Evolutionary conservation across 2,329 filamentous ascomycete species (phyloP), one percentile per base, ranked within the genome.

Genomic region (Talaromyces amestolkiae): DNA sequence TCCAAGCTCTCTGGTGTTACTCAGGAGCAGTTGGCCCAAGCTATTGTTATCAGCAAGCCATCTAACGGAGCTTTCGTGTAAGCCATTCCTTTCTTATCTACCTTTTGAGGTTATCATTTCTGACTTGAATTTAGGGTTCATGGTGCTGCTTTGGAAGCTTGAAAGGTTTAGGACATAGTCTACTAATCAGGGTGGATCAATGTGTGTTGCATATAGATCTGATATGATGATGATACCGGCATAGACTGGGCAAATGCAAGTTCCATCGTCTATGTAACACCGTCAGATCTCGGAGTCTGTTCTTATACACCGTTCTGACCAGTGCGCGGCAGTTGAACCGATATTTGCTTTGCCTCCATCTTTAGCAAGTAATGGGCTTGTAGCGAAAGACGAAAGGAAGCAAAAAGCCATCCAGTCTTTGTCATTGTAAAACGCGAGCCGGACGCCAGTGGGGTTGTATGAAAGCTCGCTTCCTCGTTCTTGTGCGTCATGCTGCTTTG

Each of bases 41-140:
- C 93, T 0, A 90, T 98, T 67, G 91, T 98, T 33, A 92, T 96
- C 58, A 96, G 91, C 74, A 89, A 91, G 77, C 95, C 95, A 0
- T 80, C 78, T 6, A 80, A 79, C 66, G 78, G 78, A 17, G 78
- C 78, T 2, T 80, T 80, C 67, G 66, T 80, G 78, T 80, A 78
- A 66, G 76, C 73, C 9, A 31, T 31, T 31, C 27, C 7, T 31
- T 4, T 31, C 27, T 7, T 3, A 13, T 53, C 11, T 60, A 8
- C 11, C 5, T 22, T 56, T 39, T 54, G 51, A 6, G 10, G 24
- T 39, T 56, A 31, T 39, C 53, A 22, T 47, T 37, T 17, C 65
- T 64, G 17, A 66, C 56, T 47, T 39, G 8, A n/a, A 8, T 41
- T 11, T 58, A 67, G 65, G 58, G 65, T 67, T 51, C 49, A 64